Base-by-base conservation (phyloP, 345 rosid species). In the Streptanthus diversifolius region DNA sequence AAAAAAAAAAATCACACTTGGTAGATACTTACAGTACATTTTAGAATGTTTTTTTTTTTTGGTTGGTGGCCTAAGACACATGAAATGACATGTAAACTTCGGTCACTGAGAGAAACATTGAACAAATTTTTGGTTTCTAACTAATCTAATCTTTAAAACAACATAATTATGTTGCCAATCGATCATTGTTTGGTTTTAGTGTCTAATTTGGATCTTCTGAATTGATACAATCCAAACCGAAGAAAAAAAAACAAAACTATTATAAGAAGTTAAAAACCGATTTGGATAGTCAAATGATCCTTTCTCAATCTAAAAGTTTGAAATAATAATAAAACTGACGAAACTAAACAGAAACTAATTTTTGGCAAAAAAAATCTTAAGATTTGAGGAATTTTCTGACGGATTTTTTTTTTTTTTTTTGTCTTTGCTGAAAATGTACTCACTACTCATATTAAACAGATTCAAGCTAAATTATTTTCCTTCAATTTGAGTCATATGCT, bases 1-100 rank as follows among this genome's bases (percentile, higher is more conserved):
- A 12, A 5, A 21, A 48, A 19, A 30, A 19, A 19, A 19, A 0
- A 24, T 37, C 19, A 22, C 35, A 37, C 47, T 59, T 59, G 65
- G 32, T 59, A 13, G 30, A 19, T 22, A 22, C 29, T 15, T 32
- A 19, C 27, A 17, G n/a, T n/a, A n/a, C n/a, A n/a, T n/a, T 14
- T n/a, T 4, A 15, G 7, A 5, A 56, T 30, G 8, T 1, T 12
- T 6, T 47, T 48, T 51, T 19, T 22, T 32, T 18, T 21, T 57
- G 43, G 65, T 69, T 43, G 45, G 35, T 56, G 54, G 63, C 54
- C 64, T 39, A 55, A 68, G 58, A 52, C 58, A 70, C 47, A 35
- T 45, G 32, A 5, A 67, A 5, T 5, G 32, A 7, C 41, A 60
- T 49, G 8, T 36, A 25, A 49, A 25, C 25, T 61, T 37, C 18